Evolutionary conservation across 345 rosid genomes (phyloP).

Genomic region (Corymbia maculata): DNA sequence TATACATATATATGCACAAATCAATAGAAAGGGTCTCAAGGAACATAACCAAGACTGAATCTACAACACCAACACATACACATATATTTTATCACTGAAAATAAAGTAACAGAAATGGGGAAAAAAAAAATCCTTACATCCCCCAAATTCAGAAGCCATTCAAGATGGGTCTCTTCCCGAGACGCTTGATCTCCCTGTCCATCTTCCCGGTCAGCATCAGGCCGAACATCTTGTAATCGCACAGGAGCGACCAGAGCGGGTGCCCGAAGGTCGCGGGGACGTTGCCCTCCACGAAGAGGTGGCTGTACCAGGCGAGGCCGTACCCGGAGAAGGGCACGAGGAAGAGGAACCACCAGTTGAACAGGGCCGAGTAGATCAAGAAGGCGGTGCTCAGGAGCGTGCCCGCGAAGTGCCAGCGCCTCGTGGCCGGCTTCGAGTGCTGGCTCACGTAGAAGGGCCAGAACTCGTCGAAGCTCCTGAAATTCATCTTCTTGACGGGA

Average conservation of each 20-base stretch:
- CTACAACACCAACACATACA: background rate
- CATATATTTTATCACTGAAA: background rate
- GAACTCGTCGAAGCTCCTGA: conserved; percentile 88
- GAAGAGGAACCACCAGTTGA: conserved; percentile 48
- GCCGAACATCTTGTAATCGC: conserved; percentile 90
- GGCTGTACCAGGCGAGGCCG: conserved; percentile 92
- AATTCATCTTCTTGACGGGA: conserved; percentile 41
- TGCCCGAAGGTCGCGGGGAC: conserved; percentile 77
- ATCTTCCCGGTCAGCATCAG: conserved; percentile 86
- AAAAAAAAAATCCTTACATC: background rate
- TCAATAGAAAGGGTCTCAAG: background rate
- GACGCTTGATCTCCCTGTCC: conserved; percentile 95
- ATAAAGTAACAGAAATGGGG: background rate
- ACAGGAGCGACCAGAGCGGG: conserved; percentile 78
- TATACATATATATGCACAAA: background rate
- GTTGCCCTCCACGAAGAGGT: conserved; percentile 91
- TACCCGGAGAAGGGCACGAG: conserved; percentile 68
- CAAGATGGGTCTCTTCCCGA: conserved; percentile 81
- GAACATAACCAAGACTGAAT: background rate
- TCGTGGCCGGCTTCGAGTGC: conserved; percentile 80
- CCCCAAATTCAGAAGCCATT: conserved; percentile 33
- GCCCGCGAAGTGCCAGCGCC: conserved; percentile 85
- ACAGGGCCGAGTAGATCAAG: conserved; percentile 39
- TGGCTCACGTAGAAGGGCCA: conserved; percentile 87
- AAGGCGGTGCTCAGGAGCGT: conserved; percentile 40